Evolutionary conservation across 75 land plant species (phyloP).

Genomic region (Pinus albicaulis): DNA sequence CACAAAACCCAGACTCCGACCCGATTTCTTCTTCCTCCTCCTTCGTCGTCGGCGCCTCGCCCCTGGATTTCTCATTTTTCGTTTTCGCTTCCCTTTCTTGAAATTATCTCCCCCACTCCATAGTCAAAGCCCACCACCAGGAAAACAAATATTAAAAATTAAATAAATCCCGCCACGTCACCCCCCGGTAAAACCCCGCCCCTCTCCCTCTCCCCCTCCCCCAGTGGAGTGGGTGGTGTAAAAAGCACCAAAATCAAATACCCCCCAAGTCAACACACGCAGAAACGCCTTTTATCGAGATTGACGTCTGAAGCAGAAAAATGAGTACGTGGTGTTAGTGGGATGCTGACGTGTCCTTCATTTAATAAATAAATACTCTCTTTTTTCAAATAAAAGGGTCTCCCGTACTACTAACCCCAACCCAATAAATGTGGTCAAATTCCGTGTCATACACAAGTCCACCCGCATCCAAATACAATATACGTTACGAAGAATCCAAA

Average conservation of each 20-base stretch:
- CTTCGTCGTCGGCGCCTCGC: not conserved
- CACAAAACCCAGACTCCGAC: not conserved
- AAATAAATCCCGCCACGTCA: not conserved
- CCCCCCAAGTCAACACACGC: not conserved
- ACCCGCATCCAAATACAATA: not conserved
- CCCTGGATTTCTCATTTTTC: no score
- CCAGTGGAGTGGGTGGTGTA: slow-evolving; percentile 1
- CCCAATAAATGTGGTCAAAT: slow-evolving; percentile 7
- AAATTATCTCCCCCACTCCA: no score
- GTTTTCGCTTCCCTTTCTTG: no score
- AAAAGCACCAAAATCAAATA: not conserved
- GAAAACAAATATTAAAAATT: no score
- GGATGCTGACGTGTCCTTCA: not conserved
- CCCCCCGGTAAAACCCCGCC: not conserved
- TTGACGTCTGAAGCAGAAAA: slow-evolving; percentile 3
- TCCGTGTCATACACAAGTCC: slow-evolving; percentile 9
- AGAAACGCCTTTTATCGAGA: not conserved
- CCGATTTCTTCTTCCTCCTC: not conserved
- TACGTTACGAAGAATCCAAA: not conserved
- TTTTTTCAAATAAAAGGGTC: not conserved
- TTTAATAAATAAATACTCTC: not conserved
- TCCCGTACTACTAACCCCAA: not conserved
- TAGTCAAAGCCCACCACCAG: no score
- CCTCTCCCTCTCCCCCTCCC: no score
- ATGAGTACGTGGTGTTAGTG: slow-evolving; percentile 6